phyloP scores from a whole-genome alignment of 305 asterid species.

The Solanum hybrid region DNA sequence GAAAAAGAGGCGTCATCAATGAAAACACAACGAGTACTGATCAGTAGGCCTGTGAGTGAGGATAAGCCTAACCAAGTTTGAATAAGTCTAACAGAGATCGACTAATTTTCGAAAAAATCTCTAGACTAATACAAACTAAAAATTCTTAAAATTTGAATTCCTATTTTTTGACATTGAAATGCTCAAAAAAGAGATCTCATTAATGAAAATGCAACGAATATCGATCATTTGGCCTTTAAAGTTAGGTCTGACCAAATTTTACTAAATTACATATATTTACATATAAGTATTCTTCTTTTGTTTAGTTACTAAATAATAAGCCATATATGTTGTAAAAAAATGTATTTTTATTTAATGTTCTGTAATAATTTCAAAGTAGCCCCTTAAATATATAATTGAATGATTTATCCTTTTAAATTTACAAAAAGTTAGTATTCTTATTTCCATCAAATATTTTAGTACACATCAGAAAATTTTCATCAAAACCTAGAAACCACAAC shows the following conservation, averaged over 20 bases:
- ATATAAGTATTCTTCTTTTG: background rate
- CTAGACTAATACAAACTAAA: background rate
- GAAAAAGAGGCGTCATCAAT: background rate
- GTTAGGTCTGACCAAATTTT: background rate
- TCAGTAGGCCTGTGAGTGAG: background rate
- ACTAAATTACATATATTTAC: no score
- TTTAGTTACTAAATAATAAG: background rate
- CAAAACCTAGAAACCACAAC: background rate
- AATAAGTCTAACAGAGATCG: background rate
- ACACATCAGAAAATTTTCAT: background rate
- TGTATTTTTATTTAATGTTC: background rate
- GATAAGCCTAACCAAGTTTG: background rate
- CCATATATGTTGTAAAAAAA: background rate
- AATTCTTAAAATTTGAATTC: background rate
- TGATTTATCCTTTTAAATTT: background rate
- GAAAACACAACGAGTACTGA: accelerated
- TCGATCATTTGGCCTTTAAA: background rate
- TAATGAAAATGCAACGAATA: background rate
- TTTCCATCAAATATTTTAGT: background rate
- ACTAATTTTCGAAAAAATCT: background rate
- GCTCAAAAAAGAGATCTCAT: background rate
- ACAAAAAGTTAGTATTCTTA: background rate
- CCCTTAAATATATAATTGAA: background rate
- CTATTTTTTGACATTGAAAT: background rate
- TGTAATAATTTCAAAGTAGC: background rate